Evolutionary conservation across 176 grass and related monocot genomes (phyloP).

Genomic region (Rhynchospora breviuscula): DNA sequence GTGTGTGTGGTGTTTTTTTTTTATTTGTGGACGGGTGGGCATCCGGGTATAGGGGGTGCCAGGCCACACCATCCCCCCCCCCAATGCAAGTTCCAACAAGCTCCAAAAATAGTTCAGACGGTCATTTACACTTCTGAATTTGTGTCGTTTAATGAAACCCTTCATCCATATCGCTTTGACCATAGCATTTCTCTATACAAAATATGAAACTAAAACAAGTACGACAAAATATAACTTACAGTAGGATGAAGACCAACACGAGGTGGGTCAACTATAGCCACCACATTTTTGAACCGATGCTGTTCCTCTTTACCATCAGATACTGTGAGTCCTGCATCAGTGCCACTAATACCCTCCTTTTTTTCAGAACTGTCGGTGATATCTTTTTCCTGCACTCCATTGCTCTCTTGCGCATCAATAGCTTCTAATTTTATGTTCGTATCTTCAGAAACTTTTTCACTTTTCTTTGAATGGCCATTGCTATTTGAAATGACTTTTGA

Average conservation of each 20-base stretch:
- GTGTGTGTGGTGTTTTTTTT: background rate
- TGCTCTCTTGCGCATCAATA: slow-evolving; percentile 21
- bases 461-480: slow-evolving; percentile 12
- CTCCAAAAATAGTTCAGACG: no score
- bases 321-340: slow-evolving; percentile 8
- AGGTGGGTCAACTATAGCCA: slow-evolving; percentile 95
- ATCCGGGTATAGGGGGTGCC: no score
- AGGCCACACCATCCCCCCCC: no score
- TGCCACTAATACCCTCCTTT: slow-evolving; percentile 17
- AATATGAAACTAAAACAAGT: background rate
- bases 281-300: slow-evolving; percentile 60
- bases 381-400: slow-evolving; percentile 23
- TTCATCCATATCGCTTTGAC: no score
- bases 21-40: no score
- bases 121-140: no score
- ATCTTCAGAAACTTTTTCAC: slow-evolving; percentile 26
- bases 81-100: no score
- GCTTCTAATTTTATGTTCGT: slow-evolving; percentile 29
- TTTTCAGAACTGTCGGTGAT: background rate
- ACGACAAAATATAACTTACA: slow-evolving; percentile 45
- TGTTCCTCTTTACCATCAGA: slow-evolving; percentile 27
- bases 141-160: no score
- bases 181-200: background rate
- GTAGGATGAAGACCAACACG: slow-evolving; percentile 88
- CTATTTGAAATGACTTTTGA: background rate